Base-by-base conservation (phyloP, 805 yeast genomes). In the Cyberlindnera lachancei region DNA sequence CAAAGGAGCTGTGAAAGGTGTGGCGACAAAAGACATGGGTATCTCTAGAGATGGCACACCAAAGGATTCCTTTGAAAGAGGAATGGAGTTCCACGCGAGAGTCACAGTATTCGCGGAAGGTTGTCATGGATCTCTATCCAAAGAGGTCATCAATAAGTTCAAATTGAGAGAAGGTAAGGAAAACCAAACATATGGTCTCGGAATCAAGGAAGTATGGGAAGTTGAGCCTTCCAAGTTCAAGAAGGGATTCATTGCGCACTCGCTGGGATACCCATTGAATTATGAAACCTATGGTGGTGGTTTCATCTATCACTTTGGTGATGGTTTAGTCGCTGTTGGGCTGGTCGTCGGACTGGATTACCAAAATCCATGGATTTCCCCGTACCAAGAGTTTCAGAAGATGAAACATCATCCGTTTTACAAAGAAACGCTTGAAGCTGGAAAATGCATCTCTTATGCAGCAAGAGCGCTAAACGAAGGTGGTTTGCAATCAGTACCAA, bases 401-500 rank as follows among this genome's bases (percentile, higher is more conserved):
- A 73, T 92, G 92, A 92, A 92, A 59, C 79, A 73, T 30, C 97
- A 92, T 56, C 95, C 96, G 5, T 80, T 72, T 56, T 92, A 86
- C 55, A 61, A 73, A 19, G 61, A 73, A 15, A 79, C 80, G 1
- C 64, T 92, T 33, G 73, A 75, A 48, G 95, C 94, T 25, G 98
- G 98, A 15, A 85, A 79, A 51, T 92, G 97, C 59, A 70, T 92
- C 14, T 78, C 94, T 4, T 92, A 92, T 50, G 98, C 85, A 13
- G 98, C 98, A 4, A 72, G 98, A 47, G 96, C 97, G 1, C 70
- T 92, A 46, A 92, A 90, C 57, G 99, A 92, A 62, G 99, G 99
- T 41, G 99, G 99, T 1, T 70, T 67, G 45, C 99, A 92, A 63
- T 79, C 94, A 23, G 82, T 92, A 32, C 99, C 99, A 16, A 73